Evolutionary conservation across 495 filamentous ascomycete species (phyloP).

Genomic region (Xylaria flabelliformis): DNA sequence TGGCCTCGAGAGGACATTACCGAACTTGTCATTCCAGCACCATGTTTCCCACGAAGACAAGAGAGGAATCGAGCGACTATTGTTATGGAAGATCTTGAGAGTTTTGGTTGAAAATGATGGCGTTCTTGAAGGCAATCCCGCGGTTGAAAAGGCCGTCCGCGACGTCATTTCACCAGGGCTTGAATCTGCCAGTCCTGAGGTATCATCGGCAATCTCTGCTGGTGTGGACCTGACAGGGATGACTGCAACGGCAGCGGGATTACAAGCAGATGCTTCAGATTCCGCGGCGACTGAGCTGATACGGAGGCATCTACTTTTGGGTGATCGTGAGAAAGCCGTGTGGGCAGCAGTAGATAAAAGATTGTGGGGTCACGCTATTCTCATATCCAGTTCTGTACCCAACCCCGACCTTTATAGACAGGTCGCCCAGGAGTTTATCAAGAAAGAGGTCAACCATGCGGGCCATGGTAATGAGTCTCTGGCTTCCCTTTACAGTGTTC

Average conservation of each 20-base stretch:
- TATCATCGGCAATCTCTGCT: constrained; percentile 34
- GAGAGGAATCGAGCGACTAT: constrained; percentile 76
- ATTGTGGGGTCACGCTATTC: constrained; percentile 94
- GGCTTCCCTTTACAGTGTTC: constrained; percentile 88
- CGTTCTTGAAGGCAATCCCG: constrained; percentile 71
- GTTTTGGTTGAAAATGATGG: constrained; percentile 89
- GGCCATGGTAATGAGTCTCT: constrained; percentile 81
- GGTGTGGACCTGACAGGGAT: constrained; percentile 35
- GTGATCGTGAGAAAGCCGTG: constrained; percentile 88
- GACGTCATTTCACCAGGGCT: constrained; percentile 71
- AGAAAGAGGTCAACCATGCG: constrained; percentile 83
- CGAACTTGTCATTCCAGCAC: constrained; percentile 55
- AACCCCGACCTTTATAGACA: constrained; percentile 76
- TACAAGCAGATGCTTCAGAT: constrained; percentile 68
- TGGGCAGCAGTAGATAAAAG: constrained; percentile 94
- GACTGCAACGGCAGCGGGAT: constrained; percentile 32
- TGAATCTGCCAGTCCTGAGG: constrained; percentile 30
- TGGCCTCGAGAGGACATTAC: constrained; percentile 67
- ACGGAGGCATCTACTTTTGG: constrained; percentile 71
- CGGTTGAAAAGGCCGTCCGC: constrained; percentile 75
- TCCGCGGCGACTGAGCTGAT: constrained; percentile 70
- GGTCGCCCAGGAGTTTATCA: constrained; percentile 91
- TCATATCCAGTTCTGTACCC: constrained; percentile 80
- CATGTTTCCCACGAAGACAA: constrained; percentile 60
- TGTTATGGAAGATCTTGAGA: constrained; percentile 87